These are phyloP conservation scores for Brassica rapa DNA, from an alignment of 345 rosid species.

Conservation along the genomic window DNA sequence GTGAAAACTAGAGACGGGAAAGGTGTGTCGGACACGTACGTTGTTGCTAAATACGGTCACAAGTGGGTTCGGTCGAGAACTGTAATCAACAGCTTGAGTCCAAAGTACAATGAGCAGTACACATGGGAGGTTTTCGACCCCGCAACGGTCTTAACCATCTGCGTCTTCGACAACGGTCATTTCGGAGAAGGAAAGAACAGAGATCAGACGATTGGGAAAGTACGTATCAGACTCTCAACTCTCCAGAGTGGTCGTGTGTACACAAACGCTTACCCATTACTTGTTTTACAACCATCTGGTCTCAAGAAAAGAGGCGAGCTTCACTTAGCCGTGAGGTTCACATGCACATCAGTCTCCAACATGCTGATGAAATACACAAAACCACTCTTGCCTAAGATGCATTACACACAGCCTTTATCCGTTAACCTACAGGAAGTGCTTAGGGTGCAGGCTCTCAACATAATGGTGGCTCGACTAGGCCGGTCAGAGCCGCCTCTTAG, in stretches of 20 bases:
- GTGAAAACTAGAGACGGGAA: slow-evolving; percentile 45
- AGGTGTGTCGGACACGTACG: slow-evolving; percentile 36
- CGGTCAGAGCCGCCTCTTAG: slow-evolving; percentile 60
- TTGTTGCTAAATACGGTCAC: slow-evolving; percentile 43
- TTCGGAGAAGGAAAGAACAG: slow-evolving; percentile 25
- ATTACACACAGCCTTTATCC: slow-evolving; percentile 47
- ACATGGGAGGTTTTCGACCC: slow-evolving; percentile 44
- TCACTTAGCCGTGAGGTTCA: slow-evolving; percentile 56
- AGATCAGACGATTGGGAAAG: slow-evolving; percentile 58
- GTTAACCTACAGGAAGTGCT: slow-evolving; percentile 39
- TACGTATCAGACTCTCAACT: slow-evolving; percentile 57
- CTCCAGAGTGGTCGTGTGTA: slow-evolving; percentile 55
- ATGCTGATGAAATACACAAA: slow-evolving; percentile 48
- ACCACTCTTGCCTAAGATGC: slow-evolving; percentile 56
- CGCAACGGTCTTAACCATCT: slow-evolving; percentile 40
- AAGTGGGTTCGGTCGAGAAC: slow-evolving; percentile 45
- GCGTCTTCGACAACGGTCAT: slow-evolving; percentile 43
- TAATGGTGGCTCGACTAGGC: slow-evolving; percentile 39
- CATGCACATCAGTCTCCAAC: slow-evolving; percentile 42
- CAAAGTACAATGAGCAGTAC: slow-evolving; percentile 44
- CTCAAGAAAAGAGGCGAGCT: slow-evolving; percentile 63
- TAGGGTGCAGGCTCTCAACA: slow-evolving; percentile 40
- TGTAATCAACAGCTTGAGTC: slow-evolving; percentile 27
- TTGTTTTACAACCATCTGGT: slow-evolving; percentile 48
- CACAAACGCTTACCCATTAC: slow-evolving; percentile 55